Base-by-base conservation (phyloP, 2,329 filamentous ascomycete species). In the Stemphylium vesicarium region DNA sequence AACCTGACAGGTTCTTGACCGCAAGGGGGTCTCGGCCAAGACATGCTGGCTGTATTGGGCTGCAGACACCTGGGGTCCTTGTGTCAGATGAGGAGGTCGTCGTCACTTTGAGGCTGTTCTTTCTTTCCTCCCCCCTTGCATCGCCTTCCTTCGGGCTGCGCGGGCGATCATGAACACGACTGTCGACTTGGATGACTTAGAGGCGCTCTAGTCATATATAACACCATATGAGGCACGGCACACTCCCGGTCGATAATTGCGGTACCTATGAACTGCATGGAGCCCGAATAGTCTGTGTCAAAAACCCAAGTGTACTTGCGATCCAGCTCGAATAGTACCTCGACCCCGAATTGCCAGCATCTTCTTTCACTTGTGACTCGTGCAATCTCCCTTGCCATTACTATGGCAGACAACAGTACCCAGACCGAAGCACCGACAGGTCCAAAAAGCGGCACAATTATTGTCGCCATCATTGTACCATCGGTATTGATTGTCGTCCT, bases 401-500 rank as follows among this genome's bases (percentile, higher is more conserved):
- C 47, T 13, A 68, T 68, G 65, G 40, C 60, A 29, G 59, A 48
- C 50, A 62, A 53, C 47, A 45, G 53, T 12, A 59, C 63, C 6
- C 44, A 61, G 4, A 40, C 42, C 12, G 47, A 51, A 29, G 24
- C 36, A 10, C 37, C 32, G 13, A n/a, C 40, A 20, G 35, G 41
- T 13, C 29, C 35, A 4, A 54, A 49, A 29, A 43, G 63, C 18
- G 62, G 58, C 42, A 66, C 59, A 16, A 56, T 69, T 10, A 55
- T 70, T 8, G 56, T 75, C 37, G 69, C 66, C 0, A 70, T 75
- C 33, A 62, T 75, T 15, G 59, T 75, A 18, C 72, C 73, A 16
- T 63, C 62, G 1, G 56, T 74, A 15, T 66, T 73, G 47, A 65
- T 72, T 11, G 57, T 73, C n/a, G 48, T 70, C 3, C 54, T 76